These are phyloP conservation scores for Venturia effusa DNA, from an alignment of 2,329 filamentous ascomycete species.

Conservation along the genomic window DNA sequence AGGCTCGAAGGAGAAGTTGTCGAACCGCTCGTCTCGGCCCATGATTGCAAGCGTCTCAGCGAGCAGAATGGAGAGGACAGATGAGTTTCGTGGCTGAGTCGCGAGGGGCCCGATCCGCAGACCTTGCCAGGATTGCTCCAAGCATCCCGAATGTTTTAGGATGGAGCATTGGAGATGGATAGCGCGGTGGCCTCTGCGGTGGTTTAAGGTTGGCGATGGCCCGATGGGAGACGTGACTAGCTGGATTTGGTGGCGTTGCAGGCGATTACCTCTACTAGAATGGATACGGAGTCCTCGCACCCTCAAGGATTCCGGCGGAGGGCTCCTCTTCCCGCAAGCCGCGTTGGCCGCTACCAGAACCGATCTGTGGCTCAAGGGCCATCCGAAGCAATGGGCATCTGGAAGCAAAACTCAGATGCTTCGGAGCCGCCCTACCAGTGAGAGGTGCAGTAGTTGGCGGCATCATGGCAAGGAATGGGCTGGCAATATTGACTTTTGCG, in stretches of 20 bases:
- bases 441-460: background rate
- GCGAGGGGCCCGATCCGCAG: background rate
- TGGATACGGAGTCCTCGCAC: no score
- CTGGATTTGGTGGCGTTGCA: background rate
- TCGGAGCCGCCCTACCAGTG: background rate
- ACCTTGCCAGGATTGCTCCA: background rate
- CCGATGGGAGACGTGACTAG: background rate
- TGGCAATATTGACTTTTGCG: background rate
- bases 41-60: background rate
- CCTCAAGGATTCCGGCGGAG: background rate
- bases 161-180: background rate
- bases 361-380: background rate
- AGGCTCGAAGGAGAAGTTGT: background rate
- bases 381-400: background rate
- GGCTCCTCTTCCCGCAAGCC: constrained; percentile 5
- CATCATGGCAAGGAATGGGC: background rate
- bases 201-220: no score
- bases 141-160: background rate
- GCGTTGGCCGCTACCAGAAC: background rate
- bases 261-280: background rate
- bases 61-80: background rate
- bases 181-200: background rate
- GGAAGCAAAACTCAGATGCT: background rate
- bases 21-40: background rate
- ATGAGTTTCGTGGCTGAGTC: background rate